Conservation (phyloP, 2,329 filamentous ascomycete genomes). For the Westerdykella sp. region DNA sequence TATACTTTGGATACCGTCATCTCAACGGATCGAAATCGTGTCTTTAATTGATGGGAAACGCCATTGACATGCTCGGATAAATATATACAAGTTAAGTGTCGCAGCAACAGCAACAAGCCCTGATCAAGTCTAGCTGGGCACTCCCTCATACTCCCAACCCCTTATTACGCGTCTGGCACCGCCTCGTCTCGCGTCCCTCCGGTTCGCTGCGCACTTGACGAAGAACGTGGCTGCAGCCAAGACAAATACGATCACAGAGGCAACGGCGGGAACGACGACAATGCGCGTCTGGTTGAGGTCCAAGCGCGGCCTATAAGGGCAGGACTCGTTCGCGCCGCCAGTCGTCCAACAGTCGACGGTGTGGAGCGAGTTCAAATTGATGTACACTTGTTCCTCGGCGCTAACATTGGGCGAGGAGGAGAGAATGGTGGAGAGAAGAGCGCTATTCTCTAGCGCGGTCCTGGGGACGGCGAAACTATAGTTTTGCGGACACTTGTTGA, state of each 20-base stretch:
- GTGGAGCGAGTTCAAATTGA: conserved; percentile 58
- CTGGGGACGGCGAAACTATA: conserved; percentile 53
- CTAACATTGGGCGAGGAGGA: conserved; percentile 6
- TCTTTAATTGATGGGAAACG: too few species aligned
- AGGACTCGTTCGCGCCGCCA: conserved; percentile 48
- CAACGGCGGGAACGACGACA: conserved; percentile 57
- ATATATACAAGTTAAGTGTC: too few species aligned
- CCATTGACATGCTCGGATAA: too few species aligned
- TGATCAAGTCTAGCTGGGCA: conserved; percentile 42
- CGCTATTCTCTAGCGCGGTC: conserved; percentile 58
- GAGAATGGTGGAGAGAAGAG: conserved; percentile 41
- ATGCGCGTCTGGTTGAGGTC: conserved; percentile 41
- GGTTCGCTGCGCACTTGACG: conserved; percentile 59
- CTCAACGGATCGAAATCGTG: too few species aligned
- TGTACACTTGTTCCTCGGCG: conserved; percentile 39
- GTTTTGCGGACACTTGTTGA: conserved; percentile 43
- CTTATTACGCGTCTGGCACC: conserved; percentile 44
- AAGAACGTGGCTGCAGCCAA: conserved; percentile 56
- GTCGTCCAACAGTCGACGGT: conserved; percentile 54
- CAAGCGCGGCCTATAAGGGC: conserved; percentile 50
- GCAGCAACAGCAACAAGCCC: background rate
- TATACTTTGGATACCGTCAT: too few species aligned
- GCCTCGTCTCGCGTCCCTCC: conserved; percentile 47
- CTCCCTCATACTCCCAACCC: conserved; percentile 63
- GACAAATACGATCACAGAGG: conserved; percentile 56